Evolutionary conservation across 495 filamentous ascomycete species (phyloP), one percentile per base, ranked within the genome.

Genomic region (Corynascus novoguineensis): DNA sequence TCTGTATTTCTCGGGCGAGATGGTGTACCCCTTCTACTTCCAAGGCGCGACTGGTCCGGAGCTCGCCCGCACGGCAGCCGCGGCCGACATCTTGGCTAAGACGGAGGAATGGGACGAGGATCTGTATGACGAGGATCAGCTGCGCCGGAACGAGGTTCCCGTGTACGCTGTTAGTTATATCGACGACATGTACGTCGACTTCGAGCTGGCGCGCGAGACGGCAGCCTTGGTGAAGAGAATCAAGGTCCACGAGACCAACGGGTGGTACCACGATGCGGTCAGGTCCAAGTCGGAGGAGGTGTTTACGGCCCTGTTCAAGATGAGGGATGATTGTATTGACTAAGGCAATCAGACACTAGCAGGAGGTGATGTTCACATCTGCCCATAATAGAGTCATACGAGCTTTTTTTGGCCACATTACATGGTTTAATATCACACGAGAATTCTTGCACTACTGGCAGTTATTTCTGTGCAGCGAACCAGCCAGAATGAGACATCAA

Each of bases 141-240:
- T 96, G 19, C 78, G 77, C 6, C 76, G 81, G 59, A 97, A 97
- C 63, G 75, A 86, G 57, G 90, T 97, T 0, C 92, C 93, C 0
- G 87, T 97, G 0, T 97, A 95, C 61, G 85, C 89, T 6, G 88
- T 88, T 0, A 84, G 79, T n/a, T 97, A 85, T 56, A 64, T 89
- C 1, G 88, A 97, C 54, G 92, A 97, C 69, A 96, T 97, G 91
- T 97, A 95, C 62, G 92, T 97, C 29, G 85, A 92, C 60, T 88
- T 80, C 59, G 84, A 85, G 24, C 68, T 90, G 10, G 81, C 87
- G 0, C 73, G 81, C 54, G 85, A 83, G 59, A 93, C 92, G 25
- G 90, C 88, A 12, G 68, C 73, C 28, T 82, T 83, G 72, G 88
- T 97, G 66, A 83, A 81, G 66, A 85, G 84, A 0, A 86, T 81